Evolutionary conservation across 768 basidiomycete genomes (phyloP).

Genomic region (Collybia sordida): DNA sequence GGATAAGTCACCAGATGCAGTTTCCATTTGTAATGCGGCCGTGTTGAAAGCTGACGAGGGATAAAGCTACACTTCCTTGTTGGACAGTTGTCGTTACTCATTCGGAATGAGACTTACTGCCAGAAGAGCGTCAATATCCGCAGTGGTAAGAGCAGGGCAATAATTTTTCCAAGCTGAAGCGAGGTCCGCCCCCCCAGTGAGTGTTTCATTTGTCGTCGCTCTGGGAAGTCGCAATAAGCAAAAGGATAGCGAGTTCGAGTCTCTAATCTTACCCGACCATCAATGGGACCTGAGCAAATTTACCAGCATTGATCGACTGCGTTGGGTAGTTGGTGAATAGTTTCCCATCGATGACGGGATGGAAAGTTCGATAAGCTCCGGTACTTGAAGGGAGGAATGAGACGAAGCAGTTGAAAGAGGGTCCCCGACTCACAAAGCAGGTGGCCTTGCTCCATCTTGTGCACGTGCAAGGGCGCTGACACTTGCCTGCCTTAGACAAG

Average conservation of each 20-base stretch:
- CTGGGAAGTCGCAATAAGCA: conserved; percentile 19
- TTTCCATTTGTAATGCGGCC: conserved; percentile 38
- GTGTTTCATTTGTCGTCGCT: conserved; percentile 60
- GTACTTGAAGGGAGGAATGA: conserved; percentile 13
- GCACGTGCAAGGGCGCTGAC: conserved; percentile 52
- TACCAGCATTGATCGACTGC: conserved; percentile 38
- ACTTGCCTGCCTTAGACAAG: conserved; percentile 48
- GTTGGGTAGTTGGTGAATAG: conserved; percentile 53
- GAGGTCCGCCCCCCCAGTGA: conserved; percentile 40
- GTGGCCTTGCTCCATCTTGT: conserved; percentile 45
- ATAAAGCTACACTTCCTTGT: conserved; percentile 31
- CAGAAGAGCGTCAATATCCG: conserved; percentile 37
- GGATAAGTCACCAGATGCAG: conserved; percentile 47
- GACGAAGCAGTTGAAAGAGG: conserved; percentile 27
- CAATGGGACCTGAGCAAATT: conserved; percentile 50
- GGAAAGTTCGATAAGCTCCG: conserved; percentile 41
- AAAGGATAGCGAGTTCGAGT: not conserved
- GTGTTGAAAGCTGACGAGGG: conserved; percentile 43
- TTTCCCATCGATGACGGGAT: conserved; percentile 55
- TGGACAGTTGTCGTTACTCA: not conserved
- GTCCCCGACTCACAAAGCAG: conserved; percentile 37
- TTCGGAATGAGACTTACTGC: conserved; percentile 16
- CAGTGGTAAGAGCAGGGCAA: conserved; percentile 44
- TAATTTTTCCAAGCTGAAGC: conserved; percentile 33
- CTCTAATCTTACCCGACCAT: conserved; percentile 51